Conservation (phyloP, 2,329 filamentous ascomycete genomes). For the Talaromyces atroroseus region DNA sequence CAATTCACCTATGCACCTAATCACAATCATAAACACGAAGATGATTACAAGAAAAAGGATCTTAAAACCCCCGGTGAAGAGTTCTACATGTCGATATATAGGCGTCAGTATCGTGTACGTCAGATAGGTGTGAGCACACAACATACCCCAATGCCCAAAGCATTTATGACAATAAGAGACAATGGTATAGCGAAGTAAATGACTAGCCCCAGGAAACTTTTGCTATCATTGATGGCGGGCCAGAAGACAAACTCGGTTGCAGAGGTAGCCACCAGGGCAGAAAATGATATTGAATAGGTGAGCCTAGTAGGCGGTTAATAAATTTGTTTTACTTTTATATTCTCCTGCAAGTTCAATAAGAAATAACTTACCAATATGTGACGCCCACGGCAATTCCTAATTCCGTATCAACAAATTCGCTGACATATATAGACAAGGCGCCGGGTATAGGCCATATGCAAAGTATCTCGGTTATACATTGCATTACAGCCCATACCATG, state of each 20-base stretch:
- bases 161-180: slow-evolving; percentile 15
- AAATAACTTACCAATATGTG: slow-evolving; percentile 27
- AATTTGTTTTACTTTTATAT: background rate
- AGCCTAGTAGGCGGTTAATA: slow-evolving; percentile 17
- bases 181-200: slow-evolving; percentile 21
- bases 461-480: slow-evolving; percentile 35
- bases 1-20: slow-evolving; percentile 8
- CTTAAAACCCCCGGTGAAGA: slow-evolving; percentile 4
- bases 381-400: slow-evolving; percentile 31
- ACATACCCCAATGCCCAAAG: slow-evolving; percentile 8
- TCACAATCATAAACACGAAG: slow-evolving; percentile 8
- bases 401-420: slow-evolving; percentile 33
- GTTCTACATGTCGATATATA: slow-evolving; percentile 4
- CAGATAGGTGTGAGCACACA: background rate
- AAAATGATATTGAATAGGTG: slow-evolving; percentile 26
- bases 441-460: slow-evolving; percentile 35
- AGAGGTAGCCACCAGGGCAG: slow-evolving; percentile 23
- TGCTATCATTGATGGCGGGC: slow-evolving; percentile 15
- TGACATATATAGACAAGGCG: slow-evolving; percentile 31
- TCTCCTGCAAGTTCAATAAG: no score
- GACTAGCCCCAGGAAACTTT: slow-evolving; percentile 19
- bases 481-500: slow-evolving; percentile 32
- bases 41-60: slow-evolving; percentile 8
- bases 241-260: slow-evolving; percentile 25
- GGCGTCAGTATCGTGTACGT: background rate